These are phyloP conservation scores for Elymus sibiricus DNA, from an alignment of 176 grass and related monocot genomes.

Conservation along the genomic window DNA sequence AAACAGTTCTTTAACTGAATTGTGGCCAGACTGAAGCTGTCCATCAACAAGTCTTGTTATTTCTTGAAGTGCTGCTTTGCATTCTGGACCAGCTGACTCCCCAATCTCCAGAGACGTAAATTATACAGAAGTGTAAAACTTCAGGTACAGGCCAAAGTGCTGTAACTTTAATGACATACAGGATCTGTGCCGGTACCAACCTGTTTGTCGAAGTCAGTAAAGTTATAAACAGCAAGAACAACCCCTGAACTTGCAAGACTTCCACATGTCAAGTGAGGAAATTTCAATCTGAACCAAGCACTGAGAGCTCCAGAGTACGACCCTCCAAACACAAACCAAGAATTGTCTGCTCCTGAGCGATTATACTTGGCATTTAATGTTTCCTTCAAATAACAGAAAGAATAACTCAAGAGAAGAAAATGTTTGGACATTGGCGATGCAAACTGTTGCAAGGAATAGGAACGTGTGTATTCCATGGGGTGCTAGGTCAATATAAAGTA, in stretches of 20 bases:
- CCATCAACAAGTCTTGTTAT: constrained; percentile 70
- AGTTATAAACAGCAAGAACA: constrained; percentile 86
- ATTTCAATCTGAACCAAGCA: constrained; percentile 96
- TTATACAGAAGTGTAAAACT: constrained; percentile 15
- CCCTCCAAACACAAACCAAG: constrained; percentile 95
- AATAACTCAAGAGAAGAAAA: constrained; percentile 22
- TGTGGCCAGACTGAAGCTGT: constrained; percentile 52
- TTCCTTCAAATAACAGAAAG: constrained; percentile 59
- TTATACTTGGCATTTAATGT: constrained; percentile 82
- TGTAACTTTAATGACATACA: constrained; percentile 14
- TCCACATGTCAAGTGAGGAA: constrained; percentile 94
- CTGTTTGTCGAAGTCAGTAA: constrained; percentile 73
- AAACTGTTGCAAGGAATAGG: neutral
- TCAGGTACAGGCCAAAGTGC: neutral
- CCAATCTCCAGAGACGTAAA: constrained; percentile 55
- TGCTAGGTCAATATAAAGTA: neutral
- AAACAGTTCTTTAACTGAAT: constrained; percentile 72
- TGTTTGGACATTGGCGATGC: neutral
- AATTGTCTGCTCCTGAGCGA: constrained; percentile 54
- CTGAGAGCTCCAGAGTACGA: constrained; percentile 94
- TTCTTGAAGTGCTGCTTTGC: constrained; percentile 92
- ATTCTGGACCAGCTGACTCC: constrained; percentile 88
- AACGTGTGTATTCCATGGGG: neutral
- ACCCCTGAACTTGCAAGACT: constrained; percentile 94
- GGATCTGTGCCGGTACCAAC: constrained; percentile 13